A percentile compares a stretch with the other conserved stretches of the same genome.
Conservation (phyloP, 2,329 filamentous ascomycete species). For the Alternaria sp. region DNA sequence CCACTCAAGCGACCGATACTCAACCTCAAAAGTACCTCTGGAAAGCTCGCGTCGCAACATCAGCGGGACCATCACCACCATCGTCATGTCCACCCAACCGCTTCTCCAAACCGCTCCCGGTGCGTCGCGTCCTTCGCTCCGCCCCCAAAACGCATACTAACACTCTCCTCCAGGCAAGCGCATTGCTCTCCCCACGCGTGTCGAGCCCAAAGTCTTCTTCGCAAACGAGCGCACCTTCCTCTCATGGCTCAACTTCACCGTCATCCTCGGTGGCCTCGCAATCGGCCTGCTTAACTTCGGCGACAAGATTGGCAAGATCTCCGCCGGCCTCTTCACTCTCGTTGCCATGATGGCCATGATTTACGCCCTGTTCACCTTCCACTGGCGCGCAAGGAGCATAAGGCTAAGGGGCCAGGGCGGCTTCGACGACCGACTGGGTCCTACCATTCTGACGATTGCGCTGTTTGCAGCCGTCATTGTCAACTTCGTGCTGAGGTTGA, state of each 20-base stretch:
- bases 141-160: conserved; percentile 12
- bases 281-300: conserved; percentile 99
- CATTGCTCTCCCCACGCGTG: conserved; percentile 95
- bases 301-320: conserved; percentile 92
- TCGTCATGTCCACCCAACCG: conserved; percentile 91
- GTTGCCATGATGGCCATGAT: conserved; percentile 96
- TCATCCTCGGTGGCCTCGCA: conserved; percentile 94
- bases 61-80: conserved; percentile 23
- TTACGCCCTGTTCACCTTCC: conserved; percentile 93
- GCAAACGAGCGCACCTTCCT: conserved; percentile 99
- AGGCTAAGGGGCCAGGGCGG: conserved; percentile 89
- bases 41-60: conserved; percentile 20
- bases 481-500: conserved; percentile 80
- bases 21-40: neutral
- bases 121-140: conserved; percentile 54
- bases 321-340: conserved; percentile 89
- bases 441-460: conserved; percentile 87
- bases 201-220: conserved; percentile 99
- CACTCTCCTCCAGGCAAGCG: conserved; percentile 78
- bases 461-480: conserved; percentile 89
- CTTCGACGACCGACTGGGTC: conserved; percentile 95
- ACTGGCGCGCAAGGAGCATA: conserved; percentile 96
- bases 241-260: conserved; percentile 99
- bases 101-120: conserved; percentile 93
- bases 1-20: conserved; percentile 19